These are phyloP conservation scores for Scenedesmus sp. DNA, from an alignment of 163 green algal genomes.

Conservation along the genomic window DNA sequence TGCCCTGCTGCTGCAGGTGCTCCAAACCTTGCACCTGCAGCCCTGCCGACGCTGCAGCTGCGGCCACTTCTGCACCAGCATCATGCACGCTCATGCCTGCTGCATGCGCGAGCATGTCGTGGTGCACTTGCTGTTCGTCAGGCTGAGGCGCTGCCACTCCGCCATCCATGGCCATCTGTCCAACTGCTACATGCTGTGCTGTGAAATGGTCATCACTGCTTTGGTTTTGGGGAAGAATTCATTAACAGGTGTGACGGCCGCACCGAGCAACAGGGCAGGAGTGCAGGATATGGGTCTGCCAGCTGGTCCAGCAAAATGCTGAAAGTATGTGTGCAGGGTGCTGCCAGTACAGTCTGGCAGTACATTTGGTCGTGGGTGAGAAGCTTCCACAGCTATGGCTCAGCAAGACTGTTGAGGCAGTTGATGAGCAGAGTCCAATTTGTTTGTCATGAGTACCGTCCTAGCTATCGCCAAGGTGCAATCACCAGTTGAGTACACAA, in stretches of 20 bases:
- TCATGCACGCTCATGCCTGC: neutral
- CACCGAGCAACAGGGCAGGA: neutral
- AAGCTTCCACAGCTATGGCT: neutral
- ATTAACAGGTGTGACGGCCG: too few species aligned
- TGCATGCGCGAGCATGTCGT: neutral
- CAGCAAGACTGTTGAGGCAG: neutral
- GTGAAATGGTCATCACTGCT: neutral
- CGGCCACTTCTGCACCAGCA: neutral
- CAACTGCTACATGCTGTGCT: neutral
- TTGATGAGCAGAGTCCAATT: neutral
- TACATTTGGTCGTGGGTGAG: neutral
- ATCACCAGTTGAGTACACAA: too few species aligned
- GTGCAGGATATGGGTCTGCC: neutral
- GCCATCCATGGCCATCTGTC: neutral
- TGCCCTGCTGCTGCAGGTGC: neutral
- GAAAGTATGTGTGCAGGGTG: neutral
- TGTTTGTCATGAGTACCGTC: too few species aligned
- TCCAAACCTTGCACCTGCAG: neutral
- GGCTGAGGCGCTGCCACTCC: neutral
- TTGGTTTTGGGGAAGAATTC: too few species aligned
- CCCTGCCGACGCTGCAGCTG: neutral
- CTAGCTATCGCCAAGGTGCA: too few species aligned
- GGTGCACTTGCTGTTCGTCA: neutral
- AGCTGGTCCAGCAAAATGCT: neutral
- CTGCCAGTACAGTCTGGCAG: neutral